Evolutionary conservation across 306 rosid species (phyloP).

Genomic region (Psophocarpus tetragonolobus): DNA sequence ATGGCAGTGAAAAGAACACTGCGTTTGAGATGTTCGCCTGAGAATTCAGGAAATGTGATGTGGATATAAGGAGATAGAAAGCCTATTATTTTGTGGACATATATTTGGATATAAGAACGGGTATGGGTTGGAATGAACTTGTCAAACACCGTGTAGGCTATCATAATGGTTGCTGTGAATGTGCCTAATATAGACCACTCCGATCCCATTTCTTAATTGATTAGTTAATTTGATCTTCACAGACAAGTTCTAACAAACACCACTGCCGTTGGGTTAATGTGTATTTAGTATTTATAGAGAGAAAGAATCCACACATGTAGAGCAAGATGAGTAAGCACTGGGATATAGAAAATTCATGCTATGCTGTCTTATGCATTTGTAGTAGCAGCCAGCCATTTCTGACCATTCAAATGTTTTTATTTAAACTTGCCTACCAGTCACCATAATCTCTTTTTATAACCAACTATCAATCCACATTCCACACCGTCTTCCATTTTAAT

Average conservation of each 20-base stretch:
- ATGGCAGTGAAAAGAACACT: not conserved
- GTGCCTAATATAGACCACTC: not conserved
- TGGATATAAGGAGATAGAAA: not conserved
- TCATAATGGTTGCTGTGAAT: not conserved
- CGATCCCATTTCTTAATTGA: not conserved
- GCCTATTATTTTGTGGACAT: not conserved
- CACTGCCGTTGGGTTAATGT: no score
- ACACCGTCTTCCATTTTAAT: no score
- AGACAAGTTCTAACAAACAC: not conserved
- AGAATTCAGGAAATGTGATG: not conserved
- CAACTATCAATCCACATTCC: no score
- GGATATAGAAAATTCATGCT: not conserved
- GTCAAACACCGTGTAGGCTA: not conserved
- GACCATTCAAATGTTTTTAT: not conserved
- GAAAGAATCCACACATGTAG: not conserved
- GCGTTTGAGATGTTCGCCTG: not conserved
- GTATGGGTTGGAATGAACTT: not conserved
- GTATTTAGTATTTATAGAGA: not conserved
- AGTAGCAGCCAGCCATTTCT: not conserved
- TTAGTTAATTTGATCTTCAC: not conserved
- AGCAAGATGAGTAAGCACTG: not conserved
- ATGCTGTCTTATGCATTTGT: not conserved
- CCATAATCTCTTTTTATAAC: no score
- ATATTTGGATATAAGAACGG: not conserved
- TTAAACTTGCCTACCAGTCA: no score